Conservation (phyloP, 139 green algal genomes). For the Limnomonas spitsbergensis region DNA sequence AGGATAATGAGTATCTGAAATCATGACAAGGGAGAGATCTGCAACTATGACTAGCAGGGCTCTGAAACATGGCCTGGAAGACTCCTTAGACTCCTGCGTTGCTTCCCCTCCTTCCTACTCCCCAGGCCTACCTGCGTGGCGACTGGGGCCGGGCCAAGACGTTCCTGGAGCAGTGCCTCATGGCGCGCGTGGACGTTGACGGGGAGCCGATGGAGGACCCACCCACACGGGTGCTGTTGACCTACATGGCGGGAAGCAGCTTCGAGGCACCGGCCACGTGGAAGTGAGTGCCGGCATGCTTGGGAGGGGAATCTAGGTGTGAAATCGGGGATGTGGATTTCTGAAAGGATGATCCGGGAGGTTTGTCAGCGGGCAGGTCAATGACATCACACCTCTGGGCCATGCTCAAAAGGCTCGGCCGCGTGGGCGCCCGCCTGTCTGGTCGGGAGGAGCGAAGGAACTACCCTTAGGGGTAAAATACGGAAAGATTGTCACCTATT, state of each 20-base stretch:
- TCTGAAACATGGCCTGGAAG: not conserved
- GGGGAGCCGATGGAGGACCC: constrained; percentile 50
- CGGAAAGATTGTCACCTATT: no score
- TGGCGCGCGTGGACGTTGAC: constrained; percentile 1
- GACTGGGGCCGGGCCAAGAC: constrained; percentile 58
- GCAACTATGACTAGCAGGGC: not conserved
- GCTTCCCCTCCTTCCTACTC: not conserved
- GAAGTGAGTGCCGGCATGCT: constrained; percentile 22
- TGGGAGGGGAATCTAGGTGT: not conserved
- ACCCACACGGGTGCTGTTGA: constrained; percentile 66
- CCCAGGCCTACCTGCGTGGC: constrained; percentile 67
- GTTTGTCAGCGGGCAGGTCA: not conserved
- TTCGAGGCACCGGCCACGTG: constrained; percentile 68
- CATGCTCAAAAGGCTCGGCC: no score
- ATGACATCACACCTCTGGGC: not conserved
- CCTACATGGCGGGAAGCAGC: constrained; percentile 65
- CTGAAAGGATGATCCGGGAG: not conserved
- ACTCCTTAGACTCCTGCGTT: not conserved
- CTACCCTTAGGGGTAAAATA: no score
- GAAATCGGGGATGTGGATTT: not conserved
- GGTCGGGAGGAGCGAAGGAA: no score
- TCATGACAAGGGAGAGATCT: not conserved
- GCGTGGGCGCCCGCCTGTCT: no score
- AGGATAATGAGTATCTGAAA: no score
- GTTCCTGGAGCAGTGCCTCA: constrained; percentile 52